These are phyloP conservation scores for Phytophthora tubulina DNA, from an alignment of 352 stramenopile genomes.

Conservation along the genomic window DNA sequence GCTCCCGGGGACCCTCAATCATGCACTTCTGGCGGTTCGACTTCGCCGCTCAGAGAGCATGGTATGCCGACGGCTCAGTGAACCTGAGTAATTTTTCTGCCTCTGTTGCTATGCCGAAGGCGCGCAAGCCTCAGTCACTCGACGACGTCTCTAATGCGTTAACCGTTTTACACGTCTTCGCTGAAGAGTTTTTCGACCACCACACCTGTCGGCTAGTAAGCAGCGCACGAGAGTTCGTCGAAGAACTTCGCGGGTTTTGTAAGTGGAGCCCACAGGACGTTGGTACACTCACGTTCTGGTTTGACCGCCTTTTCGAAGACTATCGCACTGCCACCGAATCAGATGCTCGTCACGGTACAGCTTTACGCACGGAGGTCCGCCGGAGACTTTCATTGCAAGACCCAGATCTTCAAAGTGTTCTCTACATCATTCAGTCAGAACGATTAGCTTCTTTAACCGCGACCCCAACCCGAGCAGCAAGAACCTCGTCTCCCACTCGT, in stretches of 20 bases:
- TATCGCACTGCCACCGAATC: neutral
- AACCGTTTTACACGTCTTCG: constrained; percentile 15
- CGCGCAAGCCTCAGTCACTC: neutral
- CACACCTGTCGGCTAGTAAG: constrained; percentile 5
- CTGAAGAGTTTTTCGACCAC: constrained; percentile 20
- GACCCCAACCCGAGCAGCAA: neutral
- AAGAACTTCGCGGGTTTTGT: constrained; percentile 8
- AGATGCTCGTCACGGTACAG: neutral
- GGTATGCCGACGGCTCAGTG: constrained; percentile 23
- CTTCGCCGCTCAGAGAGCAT: constrained; percentile 11
- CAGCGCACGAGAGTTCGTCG: constrained; percentile 1
- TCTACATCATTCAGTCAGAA: constrained; percentile 20
- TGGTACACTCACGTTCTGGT: constrained; percentile 7
- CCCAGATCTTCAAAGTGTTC: constrained; percentile 13
- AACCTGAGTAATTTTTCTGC: constrained; percentile 20
- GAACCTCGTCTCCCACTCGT: neutral
- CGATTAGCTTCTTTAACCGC: neutral
- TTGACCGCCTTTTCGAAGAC: constrained; percentile 11
- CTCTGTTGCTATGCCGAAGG: constrained; percentile 6
- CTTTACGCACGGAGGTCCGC: neutral
- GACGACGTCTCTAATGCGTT: constrained; percentile 24
- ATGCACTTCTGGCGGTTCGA: constrained; percentile 27
- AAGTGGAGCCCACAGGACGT: constrained; percentile 1
- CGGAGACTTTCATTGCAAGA: neutral
- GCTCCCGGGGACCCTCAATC: neutral